Evolutionary conservation across 2,329 filamentous ascomycete genomes (phyloP).

Genomic region (Chrysosporium queenslandicum): DNA sequence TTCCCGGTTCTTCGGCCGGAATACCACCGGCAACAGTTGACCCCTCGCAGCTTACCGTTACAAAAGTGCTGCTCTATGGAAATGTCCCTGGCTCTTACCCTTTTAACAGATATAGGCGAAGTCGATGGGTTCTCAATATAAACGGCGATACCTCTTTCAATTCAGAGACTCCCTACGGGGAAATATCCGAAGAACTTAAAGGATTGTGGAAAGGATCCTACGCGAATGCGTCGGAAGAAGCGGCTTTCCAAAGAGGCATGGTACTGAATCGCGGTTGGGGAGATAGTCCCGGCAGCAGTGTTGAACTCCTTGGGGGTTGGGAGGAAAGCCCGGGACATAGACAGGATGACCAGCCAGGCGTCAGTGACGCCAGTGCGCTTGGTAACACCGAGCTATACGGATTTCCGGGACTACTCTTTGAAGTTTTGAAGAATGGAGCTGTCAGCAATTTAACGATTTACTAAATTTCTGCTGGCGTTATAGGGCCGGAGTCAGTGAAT

Average conservation of each 20-base stretch:
- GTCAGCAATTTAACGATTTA: conserved; percentile 87
- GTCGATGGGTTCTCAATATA: conserved; percentile 66
- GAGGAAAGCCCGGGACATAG: conserved; percentile 55
- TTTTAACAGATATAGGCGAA: conserved; percentile 87
- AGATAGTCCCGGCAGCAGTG: conserved; percentile 81
- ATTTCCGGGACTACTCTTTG: conserved; percentile 88
- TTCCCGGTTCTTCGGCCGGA: conserved; percentile 42
- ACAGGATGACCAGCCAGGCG: conserved; percentile 34
- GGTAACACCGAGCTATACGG: conserved; percentile 80
- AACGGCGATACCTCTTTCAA: conserved; percentile 43
- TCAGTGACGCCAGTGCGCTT: conserved; percentile 43
- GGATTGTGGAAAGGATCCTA: conserved; percentile 61
- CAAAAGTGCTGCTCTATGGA: conserved; percentile 85
- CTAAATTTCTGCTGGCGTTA: conserved; percentile 37
- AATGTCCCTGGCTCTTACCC: conserved; percentile 94
- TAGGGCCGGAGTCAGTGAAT: neutral
- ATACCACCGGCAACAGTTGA: conserved; percentile 18
- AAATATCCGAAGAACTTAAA: conserved; percentile 59
- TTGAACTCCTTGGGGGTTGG: conserved; percentile 75
- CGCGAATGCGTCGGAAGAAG: conserved; percentile 45
- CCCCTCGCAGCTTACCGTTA: conserved; percentile 67
- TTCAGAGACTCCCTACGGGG: conserved; percentile 69
- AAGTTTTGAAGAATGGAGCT: conserved; percentile 84
- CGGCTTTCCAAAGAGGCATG: conserved; percentile 54
- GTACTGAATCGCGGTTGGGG: conserved; percentile 85